Percentiles rank a stretch among this genome's conserved stretches.
Evolutionary conservation across 192 early-diverging fungal genomes (phyloP).

Genomic region (Coemansia sp.): DNA sequence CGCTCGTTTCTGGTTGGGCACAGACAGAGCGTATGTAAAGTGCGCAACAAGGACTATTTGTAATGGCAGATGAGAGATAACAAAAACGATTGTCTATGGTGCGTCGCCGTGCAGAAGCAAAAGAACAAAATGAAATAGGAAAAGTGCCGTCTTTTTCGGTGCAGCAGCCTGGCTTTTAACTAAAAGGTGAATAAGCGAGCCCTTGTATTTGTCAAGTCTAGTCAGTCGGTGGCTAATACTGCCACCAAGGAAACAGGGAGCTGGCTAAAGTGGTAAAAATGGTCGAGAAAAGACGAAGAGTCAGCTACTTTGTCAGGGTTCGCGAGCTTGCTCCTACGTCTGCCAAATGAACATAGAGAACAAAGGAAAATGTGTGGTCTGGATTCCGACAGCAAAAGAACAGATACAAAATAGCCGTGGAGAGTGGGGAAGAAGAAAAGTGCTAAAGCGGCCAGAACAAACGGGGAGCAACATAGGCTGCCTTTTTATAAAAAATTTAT

Average conservation of each 20-base stretch:
- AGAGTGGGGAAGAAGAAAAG: conserved; percentile 1
- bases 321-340: not conserved
- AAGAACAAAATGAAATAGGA: not conserved
- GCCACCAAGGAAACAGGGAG: not conserved
- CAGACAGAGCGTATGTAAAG: not conserved
- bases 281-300: not conserved
- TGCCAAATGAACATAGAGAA: not conserved
- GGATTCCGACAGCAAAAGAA: not conserved
- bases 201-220: not conserved
- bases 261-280: not conserved
- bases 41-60: not conserved
- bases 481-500: conserved; percentile 2
- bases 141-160: not conserved
- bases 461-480: not conserved
- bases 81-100: conserved; percentile 6
- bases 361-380: not conserved
- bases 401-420: not conserved
- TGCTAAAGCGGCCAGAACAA: not conserved
- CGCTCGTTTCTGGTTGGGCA: not conserved
- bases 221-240: not conserved
- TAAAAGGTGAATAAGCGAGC: not conserved
- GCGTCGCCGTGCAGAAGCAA: not conserved
- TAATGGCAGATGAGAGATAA: conserved; percentile 11
- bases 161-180: not conserved
- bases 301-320: not conserved